phyloP scores from a whole-genome alignment of 2,329 filamentous ascomycete species.

The Neonectria faginata region DNA sequence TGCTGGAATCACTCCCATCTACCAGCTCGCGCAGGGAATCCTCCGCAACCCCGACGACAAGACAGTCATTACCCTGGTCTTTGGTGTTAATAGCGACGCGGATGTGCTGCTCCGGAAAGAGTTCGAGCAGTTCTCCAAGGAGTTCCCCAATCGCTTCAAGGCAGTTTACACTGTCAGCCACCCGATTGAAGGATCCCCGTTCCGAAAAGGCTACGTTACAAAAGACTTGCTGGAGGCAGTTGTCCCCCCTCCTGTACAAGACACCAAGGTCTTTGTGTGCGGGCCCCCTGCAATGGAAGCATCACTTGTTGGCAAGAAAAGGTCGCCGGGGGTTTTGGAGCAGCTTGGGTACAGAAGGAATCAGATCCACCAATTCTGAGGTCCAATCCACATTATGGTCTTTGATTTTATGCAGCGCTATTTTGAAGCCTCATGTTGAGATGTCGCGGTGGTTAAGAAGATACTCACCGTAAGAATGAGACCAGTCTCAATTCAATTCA shows the following conservation, averaged over 20 bases:
- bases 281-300: slow-evolving; percentile 76
- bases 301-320: slow-evolving; percentile 61
- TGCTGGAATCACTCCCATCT: slow-evolving; percentile 78
- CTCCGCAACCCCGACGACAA: slow-evolving; percentile 70
- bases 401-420: neutral
- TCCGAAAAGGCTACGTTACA: slow-evolving; percentile 68
- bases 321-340: slow-evolving; percentile 62
- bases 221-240: slow-evolving; percentile 66
- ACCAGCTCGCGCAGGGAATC: slow-evolving; percentile 72
- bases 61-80: slow-evolving; percentile 73
- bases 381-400: too few relatives aligned
- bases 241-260: slow-evolving; percentile 48
- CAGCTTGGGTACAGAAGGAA: slow-evolving; percentile 68
- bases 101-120: slow-evolving; percentile 70
- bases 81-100: slow-evolving; percentile 72
- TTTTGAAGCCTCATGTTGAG: neutral
- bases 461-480: neutral
- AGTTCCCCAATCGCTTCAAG: slow-evolving; percentile 67
- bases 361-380: slow-evolving; percentile 69
- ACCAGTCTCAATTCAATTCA: neutral
- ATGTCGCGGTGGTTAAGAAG: neutral
- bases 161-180: slow-evolving; percentile 69
- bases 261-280: slow-evolving; percentile 74
- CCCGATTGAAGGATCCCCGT: slow-evolving; percentile 54
- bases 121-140: slow-evolving; percentile 63